phyloP scores from a whole-genome alignment of 371 early-diverging fungal species.

The Mortierella sp. region DNA sequence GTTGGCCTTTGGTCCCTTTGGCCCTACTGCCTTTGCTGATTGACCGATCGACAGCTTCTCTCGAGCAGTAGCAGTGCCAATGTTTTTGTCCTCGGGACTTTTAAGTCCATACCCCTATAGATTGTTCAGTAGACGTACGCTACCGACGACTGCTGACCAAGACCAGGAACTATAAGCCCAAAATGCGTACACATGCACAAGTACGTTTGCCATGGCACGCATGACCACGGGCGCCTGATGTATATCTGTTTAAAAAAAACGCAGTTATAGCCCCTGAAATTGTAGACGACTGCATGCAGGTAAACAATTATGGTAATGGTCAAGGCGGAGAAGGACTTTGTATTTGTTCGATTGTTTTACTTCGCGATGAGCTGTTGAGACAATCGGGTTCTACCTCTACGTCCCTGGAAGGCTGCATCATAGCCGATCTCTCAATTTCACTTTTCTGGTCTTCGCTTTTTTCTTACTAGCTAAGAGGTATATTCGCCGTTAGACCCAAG shows the following conservation, averaged over 20 bases:
- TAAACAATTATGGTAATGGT: not conserved
- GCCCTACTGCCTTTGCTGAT: too few species aligned
- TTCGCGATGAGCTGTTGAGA: too few species aligned
- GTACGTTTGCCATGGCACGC: not conserved
- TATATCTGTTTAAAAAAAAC: not conserved
- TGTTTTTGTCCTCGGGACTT: too few species aligned
- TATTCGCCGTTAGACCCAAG: not conserved
- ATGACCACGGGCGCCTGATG: not conserved
- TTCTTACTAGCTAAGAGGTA: not conserved
- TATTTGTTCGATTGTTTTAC: not conserved
- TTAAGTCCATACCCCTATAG: too few species aligned
- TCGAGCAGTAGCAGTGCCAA: too few species aligned
- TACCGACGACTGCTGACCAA: too few species aligned
- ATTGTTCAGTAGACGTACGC: too few species aligned
- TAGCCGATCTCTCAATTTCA: not conserved
- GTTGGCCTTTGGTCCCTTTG: too few species aligned
- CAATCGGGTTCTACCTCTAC: too few species aligned
- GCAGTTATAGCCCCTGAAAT: constrained; percentile 22
- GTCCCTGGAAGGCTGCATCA: not conserved
- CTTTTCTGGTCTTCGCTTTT: not conserved
- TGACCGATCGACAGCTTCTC: too few species aligned
- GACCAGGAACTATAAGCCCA: too few species aligned
- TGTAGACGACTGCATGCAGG: constrained; percentile 25
- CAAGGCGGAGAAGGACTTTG: constrained; percentile 4
- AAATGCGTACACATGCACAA: too few species aligned